These are phyloP conservation scores for Dendrobium huoshanense DNA, from an alignment of 106 monocot species.

Conservation along the genomic window DNA sequence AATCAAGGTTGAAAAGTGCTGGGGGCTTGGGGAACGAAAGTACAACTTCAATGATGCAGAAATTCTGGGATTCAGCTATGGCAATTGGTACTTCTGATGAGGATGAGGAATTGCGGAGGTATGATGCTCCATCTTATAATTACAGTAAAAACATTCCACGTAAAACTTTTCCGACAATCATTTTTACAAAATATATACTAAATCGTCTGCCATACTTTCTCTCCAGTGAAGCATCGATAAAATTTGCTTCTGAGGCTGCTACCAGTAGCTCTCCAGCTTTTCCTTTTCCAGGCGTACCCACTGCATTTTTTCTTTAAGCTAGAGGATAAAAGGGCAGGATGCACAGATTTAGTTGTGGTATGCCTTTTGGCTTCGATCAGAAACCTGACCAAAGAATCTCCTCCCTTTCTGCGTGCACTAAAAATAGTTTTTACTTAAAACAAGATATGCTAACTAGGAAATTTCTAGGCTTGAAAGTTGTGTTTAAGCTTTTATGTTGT, in stretches of 20 bases:
- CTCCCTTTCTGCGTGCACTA: too few species aligned
- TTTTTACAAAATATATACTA: neutral
- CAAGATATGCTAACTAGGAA: too few species aligned
- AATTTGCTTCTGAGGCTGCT: conserved; percentile 55
- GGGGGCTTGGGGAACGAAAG: conserved; percentile 58
- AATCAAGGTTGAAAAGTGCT: conserved; percentile 61
- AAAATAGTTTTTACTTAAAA: too few species aligned
- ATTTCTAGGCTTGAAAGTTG: too few species aligned
- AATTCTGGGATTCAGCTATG: conserved; percentile 96
- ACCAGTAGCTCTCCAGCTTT: conserved; percentile 21
- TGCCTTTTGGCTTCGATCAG: neutral
- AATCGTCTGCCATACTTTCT: neutral
- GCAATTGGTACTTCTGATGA: conserved; percentile 59
- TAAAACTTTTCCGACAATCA: neutral
- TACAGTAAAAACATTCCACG: neutral
- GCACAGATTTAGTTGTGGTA: conserved; percentile 94
- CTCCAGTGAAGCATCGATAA: conserved; percentile 68
- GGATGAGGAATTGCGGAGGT: conserved; percentile 67
- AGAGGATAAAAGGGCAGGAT: conserved; percentile 74
- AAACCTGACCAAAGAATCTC: too few species aligned
- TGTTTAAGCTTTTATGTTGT: too few species aligned
- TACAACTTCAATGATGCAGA: conserved; percentile 74
- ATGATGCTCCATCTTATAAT: neutral
- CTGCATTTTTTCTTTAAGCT: conserved; percentile 71
- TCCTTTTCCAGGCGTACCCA: conserved; percentile 30